Base-by-base conservation (phyloP, 306 rosid genomes). In the Lotus japonicus region DNA sequence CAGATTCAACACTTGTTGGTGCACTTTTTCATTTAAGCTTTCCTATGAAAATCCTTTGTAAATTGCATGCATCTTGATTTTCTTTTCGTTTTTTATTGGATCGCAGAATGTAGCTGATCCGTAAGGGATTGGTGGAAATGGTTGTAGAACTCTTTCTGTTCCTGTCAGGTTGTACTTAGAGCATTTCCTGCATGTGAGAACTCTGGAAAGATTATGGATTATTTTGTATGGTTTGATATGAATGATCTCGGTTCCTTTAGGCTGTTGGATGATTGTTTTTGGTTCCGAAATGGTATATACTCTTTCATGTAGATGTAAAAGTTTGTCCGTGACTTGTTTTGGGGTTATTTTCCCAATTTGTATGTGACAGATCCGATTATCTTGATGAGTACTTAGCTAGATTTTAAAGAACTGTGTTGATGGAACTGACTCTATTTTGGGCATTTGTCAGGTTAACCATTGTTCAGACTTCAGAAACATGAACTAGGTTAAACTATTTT, bases 131-230 rank as follows among this genome's bases (percentile, higher is more conserved):
- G 63, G 73, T 81, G 66, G 68, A 79, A 72, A 59, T 17, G 50
- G 63, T 55, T 55, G 73, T 64, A 64, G 69, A 70, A 62, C 65
- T 70, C 65, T 74, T 64, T 78, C 66, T 71, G 60, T 78, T 53
- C 67, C 68, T 57, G 80, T 75, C 65, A 74, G 72, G 62, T 64
- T 77, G 80, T 83, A 70, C 78, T 52, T 52, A 53, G 75, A 70
- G 77, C 82, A 78, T 79, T 75, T 83, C 71, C 53, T 71, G 65
- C 64, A 39, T 78, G 67, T 69, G 71, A 73, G 71, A 73, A 79
- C 70, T 61, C 7, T 71, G 74, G 82, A 63, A 78, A 69, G 78
- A 62, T 58, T 68, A 49, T 64, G 78, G 72, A 71, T 74, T 80
- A 26, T 80, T 61, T 59, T 85, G 75, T 84, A 69, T 60, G 80